Base-by-base conservation (phyloP, 225 moss, liverwort and hornwort species). In the Bryum argenteum region DNA sequence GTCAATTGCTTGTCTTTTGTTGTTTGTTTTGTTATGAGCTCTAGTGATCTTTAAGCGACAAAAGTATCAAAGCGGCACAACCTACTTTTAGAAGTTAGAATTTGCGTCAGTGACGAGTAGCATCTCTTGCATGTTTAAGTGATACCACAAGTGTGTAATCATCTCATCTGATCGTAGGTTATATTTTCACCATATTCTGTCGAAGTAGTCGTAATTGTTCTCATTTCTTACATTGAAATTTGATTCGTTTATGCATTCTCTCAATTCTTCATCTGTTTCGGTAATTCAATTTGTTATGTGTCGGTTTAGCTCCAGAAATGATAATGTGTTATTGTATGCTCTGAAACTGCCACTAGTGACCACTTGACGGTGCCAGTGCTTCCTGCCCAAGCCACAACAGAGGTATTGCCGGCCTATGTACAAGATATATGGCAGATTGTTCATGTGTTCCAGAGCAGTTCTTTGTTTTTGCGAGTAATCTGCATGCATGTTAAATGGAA, bases 281-380 rank as follows among this genome's bases (percentile, higher is more conserved):
- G 55, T 67, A 15, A 18, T 60, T 28, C 39, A 4, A 1, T 54
- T 73, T 22, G 24, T 48, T 60, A 14, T 62, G 4, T 45, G 57
- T 13, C 12, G 6, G 7, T 33, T 33, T 33, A 33, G 5, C 33
- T 33, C 33, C 4, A 33, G 5, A 5, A 33, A 33, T 33, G 33
- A 33, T 33, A 33, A 5, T 33, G 33, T 33, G 1, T 33, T 33
- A 33, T 5, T 33, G 33, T 5, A 5, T 33, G 33, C 2, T 33
- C 5, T 33, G 33, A 33, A 33, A 33, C 4, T 33, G 42, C 23
- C 66, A 73, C 61, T 66, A 83, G 74, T 19, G 76, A 77, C 52
- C 70, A 73, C 55, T 80, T 73, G 44, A 77, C 58, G 57, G 77
- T 80, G 73, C 80, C 79, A 45, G 44, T 83, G 50, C 66, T 83